These are phyloP conservation scores for Dothideomycetes sp. DNA, from an alignment of 2,329 filamentous ascomycete species.

Conservation along the genomic window DNA sequence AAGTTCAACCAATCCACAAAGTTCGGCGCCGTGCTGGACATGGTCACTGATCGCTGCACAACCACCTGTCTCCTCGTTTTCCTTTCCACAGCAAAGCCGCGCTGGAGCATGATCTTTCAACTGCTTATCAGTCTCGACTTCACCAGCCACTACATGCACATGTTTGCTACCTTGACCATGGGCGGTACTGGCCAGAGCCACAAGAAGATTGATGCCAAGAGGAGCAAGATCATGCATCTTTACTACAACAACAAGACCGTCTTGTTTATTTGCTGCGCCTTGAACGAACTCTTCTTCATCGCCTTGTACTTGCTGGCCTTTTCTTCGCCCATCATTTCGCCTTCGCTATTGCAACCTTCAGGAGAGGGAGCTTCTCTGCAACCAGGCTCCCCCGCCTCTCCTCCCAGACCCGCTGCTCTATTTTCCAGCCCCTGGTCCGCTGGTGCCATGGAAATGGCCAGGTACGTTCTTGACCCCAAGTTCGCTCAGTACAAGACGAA, in stretches of 20 bases:
- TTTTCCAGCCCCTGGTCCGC: constrained; percentile 88
- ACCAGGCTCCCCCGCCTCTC: constrained; percentile 56
- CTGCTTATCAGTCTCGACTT: constrained; percentile 84
- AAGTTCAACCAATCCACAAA: constrained; percentile 82
- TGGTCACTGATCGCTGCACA: constrained; percentile 97
- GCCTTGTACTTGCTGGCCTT: constrained; percentile 96
- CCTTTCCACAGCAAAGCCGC: constrained; percentile 84
- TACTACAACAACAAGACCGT: constrained; percentile 98
- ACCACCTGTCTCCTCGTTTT: constrained; percentile 93
- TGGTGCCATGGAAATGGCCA: constrained; percentile 81
- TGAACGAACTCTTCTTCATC: constrained; percentile 98
- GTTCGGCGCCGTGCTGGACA: constrained; percentile 94
- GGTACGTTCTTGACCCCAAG: constrained; percentile 34
- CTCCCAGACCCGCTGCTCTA: constrained; percentile 59
- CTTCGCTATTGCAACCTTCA: constrained; percentile 58
- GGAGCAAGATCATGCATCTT: constrained; percentile 82
- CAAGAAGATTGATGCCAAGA: constrained; percentile 83
- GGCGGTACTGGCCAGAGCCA: constrained; percentile 72
- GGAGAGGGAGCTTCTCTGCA: constrained; percentile 41
- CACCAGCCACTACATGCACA: constrained; percentile 97
- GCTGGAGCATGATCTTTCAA: constrained; percentile 92
- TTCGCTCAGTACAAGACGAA: too few relatives aligned
- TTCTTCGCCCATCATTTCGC: constrained; percentile 79
- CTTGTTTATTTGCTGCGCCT: constrained; percentile 77
- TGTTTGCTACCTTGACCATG: constrained; percentile 91